These are phyloP conservation scores for Suillus placidus DNA, from an alignment of 768 basidiomycete genomes.

Conservation along the genomic window DNA sequence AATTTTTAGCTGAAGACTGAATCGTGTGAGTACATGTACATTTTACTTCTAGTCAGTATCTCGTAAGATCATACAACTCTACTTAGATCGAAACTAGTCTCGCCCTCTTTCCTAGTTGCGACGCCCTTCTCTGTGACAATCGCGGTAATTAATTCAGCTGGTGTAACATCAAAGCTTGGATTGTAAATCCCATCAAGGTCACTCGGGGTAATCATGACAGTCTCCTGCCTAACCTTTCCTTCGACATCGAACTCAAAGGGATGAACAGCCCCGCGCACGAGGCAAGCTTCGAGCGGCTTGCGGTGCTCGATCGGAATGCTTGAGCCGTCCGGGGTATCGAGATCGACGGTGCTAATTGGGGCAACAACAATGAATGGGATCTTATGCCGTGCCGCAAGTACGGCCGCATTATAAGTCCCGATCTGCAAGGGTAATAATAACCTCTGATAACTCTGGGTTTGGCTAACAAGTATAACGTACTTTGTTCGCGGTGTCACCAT, in stretches of 20 bases:
- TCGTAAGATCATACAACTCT: slow-evolving; percentile 20
- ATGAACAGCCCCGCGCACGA: slow-evolving; percentile 81
- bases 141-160: slow-evolving; percentile 89
- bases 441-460: background rate
- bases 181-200: slow-evolving; percentile 73
- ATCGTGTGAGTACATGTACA: background rate
- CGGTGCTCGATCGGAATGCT: slow-evolving; percentile 94
- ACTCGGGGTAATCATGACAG: slow-evolving; percentile 82
- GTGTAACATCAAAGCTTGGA: slow-evolving; percentile 96
- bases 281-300: slow-evolving; percentile 83
- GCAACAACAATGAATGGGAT: slow-evolving; percentile 95
- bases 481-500: slow-evolving; percentile 99
- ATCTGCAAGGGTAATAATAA: slow-evolving; percentile 43
- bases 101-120: slow-evolving; percentile 67
- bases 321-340: slow-evolving; percentile 71
- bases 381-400: slow-evolving; percentile 82
- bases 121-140: slow-evolving; percentile 97
- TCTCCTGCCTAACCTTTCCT: slow-evolving; percentile 62
- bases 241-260: slow-evolving; percentile 43
- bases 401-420: slow-evolving; percentile 96
- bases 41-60: background rate
- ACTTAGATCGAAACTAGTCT: slow-evolving; percentile 63
- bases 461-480: slow-evolving; percentile 34
- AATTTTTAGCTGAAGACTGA: slow-evolving; percentile 2
- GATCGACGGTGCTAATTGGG: slow-evolving; percentile 90